Conservation (phyloP, 768 basidiomycete species). For the Psilocybe sp. region DNA sequence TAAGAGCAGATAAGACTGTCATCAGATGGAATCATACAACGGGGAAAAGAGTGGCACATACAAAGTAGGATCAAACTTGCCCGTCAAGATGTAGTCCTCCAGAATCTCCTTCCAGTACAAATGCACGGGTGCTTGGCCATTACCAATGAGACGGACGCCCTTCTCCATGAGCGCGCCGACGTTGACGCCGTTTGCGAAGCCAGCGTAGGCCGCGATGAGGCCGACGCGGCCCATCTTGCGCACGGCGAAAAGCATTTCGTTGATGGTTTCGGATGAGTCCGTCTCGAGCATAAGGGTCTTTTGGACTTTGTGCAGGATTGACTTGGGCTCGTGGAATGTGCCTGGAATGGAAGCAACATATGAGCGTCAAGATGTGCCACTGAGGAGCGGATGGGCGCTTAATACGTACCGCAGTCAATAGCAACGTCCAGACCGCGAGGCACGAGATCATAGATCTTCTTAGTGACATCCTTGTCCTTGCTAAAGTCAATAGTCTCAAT, state of each 20-base stretch:
- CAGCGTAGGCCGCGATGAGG: constrained; percentile 67
- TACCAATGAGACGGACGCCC: constrained; percentile 65
- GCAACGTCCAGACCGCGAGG: constrained; percentile 65
- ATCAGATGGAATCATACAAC: neutral
- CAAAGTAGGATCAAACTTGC: constrained; percentile 67
- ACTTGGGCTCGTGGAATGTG: constrained; percentile 73
- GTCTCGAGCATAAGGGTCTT: constrained; percentile 75
- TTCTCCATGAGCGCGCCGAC: constrained; percentile 79
- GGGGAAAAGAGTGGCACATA: constrained; percentile 23
- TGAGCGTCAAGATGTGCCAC: no score
- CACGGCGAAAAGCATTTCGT: constrained; percentile 44
- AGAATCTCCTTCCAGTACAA: constrained; percentile 73
- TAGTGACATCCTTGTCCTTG: constrained; percentile 45
- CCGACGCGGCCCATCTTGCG: constrained; percentile 60
- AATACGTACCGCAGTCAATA: constrained; percentile 43
- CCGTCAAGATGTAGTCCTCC: constrained; percentile 57
- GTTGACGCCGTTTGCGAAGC: constrained; percentile 65
- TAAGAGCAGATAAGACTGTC: neutral
- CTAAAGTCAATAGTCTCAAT: constrained; percentile 62
- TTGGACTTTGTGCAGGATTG: constrained; percentile 60
- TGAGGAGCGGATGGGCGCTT: no score
- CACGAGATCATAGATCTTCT: constrained; percentile 55
- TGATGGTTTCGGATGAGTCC: constrained; percentile 62
- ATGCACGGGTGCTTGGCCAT: constrained; percentile 75
- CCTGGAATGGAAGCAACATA: constrained; percentile 20